Evolutionary conservation across 805 yeast genomes (phyloP), one percentile per base, ranked within the genome.

Genomic region (Cyberlindnera maritima): DNA sequence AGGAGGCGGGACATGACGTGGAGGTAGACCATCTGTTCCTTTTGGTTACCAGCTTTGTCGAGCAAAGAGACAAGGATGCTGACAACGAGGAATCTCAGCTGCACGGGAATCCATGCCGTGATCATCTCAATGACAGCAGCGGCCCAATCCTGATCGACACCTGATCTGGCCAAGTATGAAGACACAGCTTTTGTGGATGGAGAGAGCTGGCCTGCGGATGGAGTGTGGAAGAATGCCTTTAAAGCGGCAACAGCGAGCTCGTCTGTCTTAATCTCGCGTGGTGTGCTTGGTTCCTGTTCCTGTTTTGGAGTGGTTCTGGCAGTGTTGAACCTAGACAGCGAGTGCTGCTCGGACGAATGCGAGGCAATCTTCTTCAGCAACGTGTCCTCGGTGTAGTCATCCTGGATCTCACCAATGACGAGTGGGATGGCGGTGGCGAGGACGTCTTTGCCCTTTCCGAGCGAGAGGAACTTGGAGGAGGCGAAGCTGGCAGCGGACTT

Each of bases 61-160:
- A 73, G 49, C 25, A 65, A 65, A 11, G 68, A 57, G 9, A 75
- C 69, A 29, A 76, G 60, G 3, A 83, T 69, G 13, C 79, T 62
- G 36, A 88, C 69, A 3, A 85, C 74, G 25, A 81, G 68, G 67
- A 85, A 88, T 52, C 96, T 71, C 53, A 81, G 72, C 60, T 81
- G 96, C 33, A 82, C 94, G 0, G 89, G 97, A 10, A 88, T 79
- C 78, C 91, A 88, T 34, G 79, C 76, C 8, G 90, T 81, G 48
- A 88, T 76, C 51, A 80, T 69, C 52, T 82, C 83, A 32, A 88
- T 66, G 39, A 91, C 68, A 10, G 71, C 64, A 25, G 75, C 69
- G 2, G 78, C 70, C 91, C 91, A 85, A 7, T 54, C 51, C 13
- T 54, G 50, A 35, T 63, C 61, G 29, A 59, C 62, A 32, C 66